phyloP scores from a whole-genome alignment of 2,329 filamentous ascomycete genomes.

The Trichoderma arundinaceum region DNA sequence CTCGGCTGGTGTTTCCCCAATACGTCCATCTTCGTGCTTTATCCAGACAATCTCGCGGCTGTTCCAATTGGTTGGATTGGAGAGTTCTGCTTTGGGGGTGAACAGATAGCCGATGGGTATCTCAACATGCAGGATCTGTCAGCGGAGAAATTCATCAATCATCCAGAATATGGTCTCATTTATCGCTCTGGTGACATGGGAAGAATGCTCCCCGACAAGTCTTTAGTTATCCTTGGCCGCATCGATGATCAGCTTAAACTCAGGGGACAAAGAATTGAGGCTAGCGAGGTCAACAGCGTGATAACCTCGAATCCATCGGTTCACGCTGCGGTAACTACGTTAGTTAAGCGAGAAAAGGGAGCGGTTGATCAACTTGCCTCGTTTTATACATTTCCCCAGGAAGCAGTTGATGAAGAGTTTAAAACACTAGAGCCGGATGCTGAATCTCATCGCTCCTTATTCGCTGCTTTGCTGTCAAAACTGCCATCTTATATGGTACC shows the following conservation, averaged over 20 bases:
- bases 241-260: slow-evolving; percentile 83
- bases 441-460: slow-evolving; percentile 54
- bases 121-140: slow-evolving; percentile 69
- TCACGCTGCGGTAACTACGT: slow-evolving; percentile 67
- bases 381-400: slow-evolving; percentile 66
- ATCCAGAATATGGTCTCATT: slow-evolving; percentile 71
- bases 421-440: slow-evolving; percentile 46
- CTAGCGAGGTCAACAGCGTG: slow-evolving; percentile 73
- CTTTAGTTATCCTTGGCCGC: slow-evolving; percentile 73
- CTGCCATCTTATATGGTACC: slow-evolving; percentile 83
- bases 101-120: slow-evolving; percentile 79
- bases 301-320: slow-evolving; percentile 60
- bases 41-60: slow-evolving; percentile 51
- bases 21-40: slow-evolving; percentile 73
- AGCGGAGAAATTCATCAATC: slow-evolving; percentile 68
- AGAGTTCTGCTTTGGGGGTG: slow-evolving; percentile 85
- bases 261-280: slow-evolving; percentile 78
- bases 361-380: slow-evolving; percentile 63
- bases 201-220: slow-evolving; percentile 76
- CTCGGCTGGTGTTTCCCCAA: slow-evolving; percentile 78
- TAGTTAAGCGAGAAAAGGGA: slow-evolving; percentile 52
- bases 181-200: slow-evolving; percentile 87
- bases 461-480: slow-evolving; percentile 56
- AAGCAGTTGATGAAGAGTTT: slow-evolving; percentile 39
- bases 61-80: slow-evolving; percentile 76